phyloP scores from a whole-genome alignment of 768 basidiomycete genomes.

The Hericium rajendrae region DNA sequence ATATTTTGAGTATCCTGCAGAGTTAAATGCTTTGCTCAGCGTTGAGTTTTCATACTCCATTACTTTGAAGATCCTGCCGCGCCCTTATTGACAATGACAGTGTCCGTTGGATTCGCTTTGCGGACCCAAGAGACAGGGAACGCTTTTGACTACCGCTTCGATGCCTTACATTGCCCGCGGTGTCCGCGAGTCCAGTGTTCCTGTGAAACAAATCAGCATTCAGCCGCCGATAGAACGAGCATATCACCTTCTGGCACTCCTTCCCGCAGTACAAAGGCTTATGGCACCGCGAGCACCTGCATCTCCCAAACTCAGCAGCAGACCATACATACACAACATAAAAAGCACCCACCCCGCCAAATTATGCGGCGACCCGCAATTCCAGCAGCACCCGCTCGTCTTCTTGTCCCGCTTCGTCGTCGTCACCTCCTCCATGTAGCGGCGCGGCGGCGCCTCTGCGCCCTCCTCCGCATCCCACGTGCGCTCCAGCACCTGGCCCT shows the following conservation, averaged over 20 bases:
- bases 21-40: no score
- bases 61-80: no score
- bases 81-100: no score
- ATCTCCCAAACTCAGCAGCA: not conserved
- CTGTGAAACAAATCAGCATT: not conserved
- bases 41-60: no score
- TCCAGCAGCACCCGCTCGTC: slow-evolving; percentile 1
- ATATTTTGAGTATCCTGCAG: no score
- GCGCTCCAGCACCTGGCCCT: slow-evolving; percentile 1
- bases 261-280: slow-evolving; percentile 3
- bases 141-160: not conserved
- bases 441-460: not conserved
- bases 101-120: no score
- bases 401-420: slow-evolving; percentile 1
- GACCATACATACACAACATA: not conserved
- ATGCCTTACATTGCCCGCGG: not conserved
- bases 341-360: not conserved
- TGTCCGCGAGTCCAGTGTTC: slow-evolving; percentile 1
- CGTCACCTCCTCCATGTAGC: slow-evolving; percentile 3
- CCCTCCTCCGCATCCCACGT: not conserved
- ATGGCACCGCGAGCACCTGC: not conserved
- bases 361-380: slow-evolving; percentile 1
- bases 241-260: slow-evolving; percentile 1
- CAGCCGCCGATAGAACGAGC: not conserved
- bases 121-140: no score